phyloP scores from a whole-genome alignment of 2,329 filamentous ascomycete genomes.

The Cercospora janseana region DNA sequence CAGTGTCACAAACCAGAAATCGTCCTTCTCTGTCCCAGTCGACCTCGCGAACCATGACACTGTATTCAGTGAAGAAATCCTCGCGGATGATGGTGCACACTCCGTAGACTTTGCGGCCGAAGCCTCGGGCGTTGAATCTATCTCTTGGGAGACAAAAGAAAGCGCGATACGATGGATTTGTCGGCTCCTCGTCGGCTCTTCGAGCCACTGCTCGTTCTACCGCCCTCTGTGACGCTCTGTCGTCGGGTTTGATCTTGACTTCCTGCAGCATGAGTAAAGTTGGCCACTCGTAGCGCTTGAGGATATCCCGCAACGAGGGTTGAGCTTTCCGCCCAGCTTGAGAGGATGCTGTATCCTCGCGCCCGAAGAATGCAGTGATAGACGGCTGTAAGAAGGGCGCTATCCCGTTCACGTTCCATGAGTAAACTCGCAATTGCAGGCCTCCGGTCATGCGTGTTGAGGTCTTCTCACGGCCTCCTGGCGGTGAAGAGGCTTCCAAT shows the following conservation, averaged over 20 bases:
- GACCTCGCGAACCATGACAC: slow-evolving; percentile 41
- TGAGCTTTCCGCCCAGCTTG: neutral
- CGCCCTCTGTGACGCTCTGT: slow-evolving; percentile 41
- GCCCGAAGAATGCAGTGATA: slow-evolving; percentile 44
- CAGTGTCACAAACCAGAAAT: slow-evolving; percentile 48
- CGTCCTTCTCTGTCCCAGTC: slow-evolving; percentile 54
- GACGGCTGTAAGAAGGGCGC: slow-evolving; percentile 43
- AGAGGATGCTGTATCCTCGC: neutral
- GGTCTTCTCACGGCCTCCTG: neutral
- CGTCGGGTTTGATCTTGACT: slow-evolving; percentile 48
- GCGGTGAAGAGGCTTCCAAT: neutral
- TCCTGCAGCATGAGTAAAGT: slow-evolving; percentile 50
- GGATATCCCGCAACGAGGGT: slow-evolving; percentile 40
- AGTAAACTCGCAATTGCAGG: slow-evolving; percentile 41
- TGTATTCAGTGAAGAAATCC: slow-evolving; percentile 40
- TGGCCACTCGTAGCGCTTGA: slow-evolving; percentile 48
- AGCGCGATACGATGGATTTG: slow-evolving; percentile 44
- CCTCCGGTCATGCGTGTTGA: neutral
- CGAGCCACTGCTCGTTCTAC: slow-evolving; percentile 41
- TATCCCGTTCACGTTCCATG: slow-evolving; percentile 53
- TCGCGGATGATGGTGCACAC: slow-evolving; percentile 51
- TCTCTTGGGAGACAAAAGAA: slow-evolving; percentile 52
- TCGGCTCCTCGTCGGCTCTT: slow-evolving; percentile 21
- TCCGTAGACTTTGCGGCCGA: slow-evolving; percentile 53
- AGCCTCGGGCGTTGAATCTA: slow-evolving; percentile 51